Conservation (phyloP, 208 protist genomes). For the Acanthamoeba culbertsoni region DNA sequence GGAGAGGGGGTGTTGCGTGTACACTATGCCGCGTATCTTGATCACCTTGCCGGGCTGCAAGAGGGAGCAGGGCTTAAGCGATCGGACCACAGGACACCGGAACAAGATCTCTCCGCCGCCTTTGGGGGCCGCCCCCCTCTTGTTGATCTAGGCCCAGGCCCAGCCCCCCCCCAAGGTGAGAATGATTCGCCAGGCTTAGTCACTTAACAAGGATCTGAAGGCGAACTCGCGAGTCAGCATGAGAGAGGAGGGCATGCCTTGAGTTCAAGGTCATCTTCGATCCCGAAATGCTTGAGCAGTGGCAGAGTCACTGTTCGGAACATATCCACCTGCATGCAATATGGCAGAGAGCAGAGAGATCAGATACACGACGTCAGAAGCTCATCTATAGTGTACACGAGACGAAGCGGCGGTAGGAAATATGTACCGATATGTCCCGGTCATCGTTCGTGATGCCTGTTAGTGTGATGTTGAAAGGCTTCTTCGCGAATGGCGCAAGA, state of each 20-base stretch:
- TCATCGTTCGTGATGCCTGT: slow-evolving; percentile 84
- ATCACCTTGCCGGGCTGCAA: slow-evolving; percentile 76
- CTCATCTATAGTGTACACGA: too few relatives aligned
- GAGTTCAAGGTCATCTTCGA: slow-evolving; percentile 76
- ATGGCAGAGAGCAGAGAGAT: not conserved
- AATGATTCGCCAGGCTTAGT: too few relatives aligned
- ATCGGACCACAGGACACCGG: slow-evolving; percentile 72
- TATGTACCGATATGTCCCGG: slow-evolving; percentile 74
- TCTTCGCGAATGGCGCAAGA: slow-evolving; percentile 85
- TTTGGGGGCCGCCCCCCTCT: slow-evolving; percentile 76
- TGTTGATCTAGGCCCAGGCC: slow-evolving; percentile 69
- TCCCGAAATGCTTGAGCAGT: slow-evolving; percentile 80
- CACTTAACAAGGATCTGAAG: too few relatives aligned
- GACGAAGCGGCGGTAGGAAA: too few relatives aligned
- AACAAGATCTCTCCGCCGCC: slow-evolving; percentile 82
- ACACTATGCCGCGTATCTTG: slow-evolving; percentile 78
- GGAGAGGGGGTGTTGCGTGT: slow-evolving; percentile 21
- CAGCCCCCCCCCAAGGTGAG: too few relatives aligned
- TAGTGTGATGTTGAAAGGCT: slow-evolving; percentile 70
- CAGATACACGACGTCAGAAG: not conserved
- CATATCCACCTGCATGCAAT: slow-evolving; percentile 74
- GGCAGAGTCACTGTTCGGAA: slow-evolving; percentile 83
- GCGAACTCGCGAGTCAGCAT: too few relatives aligned
- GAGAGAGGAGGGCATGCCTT: slow-evolving; percentile 65
- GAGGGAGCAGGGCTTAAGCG: slow-evolving; percentile 67